Conservation (phyloP, 2,329 filamentous ascomycete genomes). For the Dactylella cylindrospora region DNA sequence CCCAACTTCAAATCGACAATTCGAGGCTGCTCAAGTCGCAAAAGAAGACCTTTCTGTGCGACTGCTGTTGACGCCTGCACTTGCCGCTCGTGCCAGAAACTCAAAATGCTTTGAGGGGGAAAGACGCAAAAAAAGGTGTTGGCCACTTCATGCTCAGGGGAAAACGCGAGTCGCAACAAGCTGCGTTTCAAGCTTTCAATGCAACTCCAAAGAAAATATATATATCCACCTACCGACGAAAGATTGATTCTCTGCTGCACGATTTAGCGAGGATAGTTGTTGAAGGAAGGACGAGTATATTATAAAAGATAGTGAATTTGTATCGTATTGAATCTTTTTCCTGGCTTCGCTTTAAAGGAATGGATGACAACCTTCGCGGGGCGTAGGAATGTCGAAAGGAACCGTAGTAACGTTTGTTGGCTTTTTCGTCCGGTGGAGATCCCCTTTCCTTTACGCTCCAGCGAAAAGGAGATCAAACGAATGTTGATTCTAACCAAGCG, state of each 20-base stretch:
- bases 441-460: constrained; percentile 42
- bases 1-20: no score
- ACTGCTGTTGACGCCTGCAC: no score
- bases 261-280: constrained; percentile 15
- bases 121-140: constrained; percentile 3
- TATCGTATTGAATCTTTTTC: no score
- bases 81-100: constrained; percentile 3
- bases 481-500: constrained; percentile 33
- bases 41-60: no score
- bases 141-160: constrained; percentile 19
- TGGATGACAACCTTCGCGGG: constrained; percentile 42
- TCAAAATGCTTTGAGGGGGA: not conserved
- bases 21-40: no score
- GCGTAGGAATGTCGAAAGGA: constrained; percentile 27
- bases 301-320: no score
- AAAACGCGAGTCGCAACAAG: constrained; percentile 39
- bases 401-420: constrained; percentile 15
- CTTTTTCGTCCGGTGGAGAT: constrained; percentile 11
- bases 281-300: not conserved
- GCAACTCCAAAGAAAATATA: constrained; percentile 14
- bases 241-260: no score
- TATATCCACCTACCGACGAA: constrained; percentile 37
- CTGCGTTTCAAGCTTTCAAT: constrained; percentile 29
- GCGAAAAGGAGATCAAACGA: constrained; percentile 37
- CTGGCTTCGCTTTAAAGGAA: constrained; percentile 24